A percentile compares a stretch with the other conserved stretches of the same genome.
Evolutionary conservation across 2,329 filamentous ascomycete species (phyloP).

Genomic region (Pyricularia pennisetigena): DNA sequence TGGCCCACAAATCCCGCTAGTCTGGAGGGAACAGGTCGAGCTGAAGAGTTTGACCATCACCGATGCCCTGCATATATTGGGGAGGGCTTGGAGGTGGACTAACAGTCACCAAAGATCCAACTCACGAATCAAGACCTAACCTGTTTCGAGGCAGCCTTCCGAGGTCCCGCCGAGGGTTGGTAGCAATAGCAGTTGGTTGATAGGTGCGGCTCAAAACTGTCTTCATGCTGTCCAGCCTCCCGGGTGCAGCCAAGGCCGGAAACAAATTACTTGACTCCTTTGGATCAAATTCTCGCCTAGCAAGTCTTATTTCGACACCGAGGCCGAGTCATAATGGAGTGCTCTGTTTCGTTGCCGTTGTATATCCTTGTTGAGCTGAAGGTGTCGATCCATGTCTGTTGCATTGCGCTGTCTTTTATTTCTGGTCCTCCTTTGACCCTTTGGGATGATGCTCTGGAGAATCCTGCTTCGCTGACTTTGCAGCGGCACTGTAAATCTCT

Average conservation of each 20-base stretch:
- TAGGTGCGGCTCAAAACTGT: not conserved
- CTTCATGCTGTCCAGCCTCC: not conserved
- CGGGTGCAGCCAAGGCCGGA: not conserved
- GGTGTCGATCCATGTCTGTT: not conserved
- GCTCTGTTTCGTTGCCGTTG: not conserved
- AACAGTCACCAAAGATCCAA: not conserved
- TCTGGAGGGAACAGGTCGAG: not conserved
- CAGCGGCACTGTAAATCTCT: conserved; percentile 50
- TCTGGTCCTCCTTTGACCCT: not conserved
- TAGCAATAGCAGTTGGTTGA: not conserved
- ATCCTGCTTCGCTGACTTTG: conserved; percentile 10
- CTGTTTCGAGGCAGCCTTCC: not conserved
- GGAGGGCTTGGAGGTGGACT: not conserved
- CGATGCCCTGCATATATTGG: not conserved
- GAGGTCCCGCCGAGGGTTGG: not conserved
- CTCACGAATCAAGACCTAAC: not conserved
- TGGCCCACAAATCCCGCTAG: not conserved
- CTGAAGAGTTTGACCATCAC: not conserved
- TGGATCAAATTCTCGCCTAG: not conserved
- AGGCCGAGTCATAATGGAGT: not conserved
- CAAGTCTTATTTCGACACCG: not conserved
- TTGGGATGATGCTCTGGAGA: not conserved
- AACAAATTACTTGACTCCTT: not conserved
- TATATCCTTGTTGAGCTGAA: not conserved
- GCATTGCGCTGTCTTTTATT: not conserved